phyloP scores from a whole-genome alignment of 371 early-diverging fungal genomes.

The Syncephalastrum racemosum region DNA sequence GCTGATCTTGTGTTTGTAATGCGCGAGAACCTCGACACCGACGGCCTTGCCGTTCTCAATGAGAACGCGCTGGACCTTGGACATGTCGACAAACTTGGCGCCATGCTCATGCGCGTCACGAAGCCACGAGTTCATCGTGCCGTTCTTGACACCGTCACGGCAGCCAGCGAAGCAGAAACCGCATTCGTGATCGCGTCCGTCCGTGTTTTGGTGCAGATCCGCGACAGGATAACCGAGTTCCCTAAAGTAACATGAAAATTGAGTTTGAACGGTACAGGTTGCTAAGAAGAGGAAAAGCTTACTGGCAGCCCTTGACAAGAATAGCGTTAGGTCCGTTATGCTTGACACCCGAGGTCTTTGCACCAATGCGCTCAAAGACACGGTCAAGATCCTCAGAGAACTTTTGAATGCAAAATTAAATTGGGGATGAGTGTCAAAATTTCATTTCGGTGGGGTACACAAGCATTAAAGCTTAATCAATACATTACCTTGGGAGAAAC shows the following conservation, averaged over 20 bases:
- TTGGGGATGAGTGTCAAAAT: not conserved
- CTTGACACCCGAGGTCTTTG: conserved; percentile 47
- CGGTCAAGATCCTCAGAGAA: conserved; percentile 49
- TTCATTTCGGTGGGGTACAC: not conserved
- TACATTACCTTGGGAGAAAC: conserved; percentile 38
- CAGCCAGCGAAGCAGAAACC: conserved; percentile 73
- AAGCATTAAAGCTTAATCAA: not conserved
- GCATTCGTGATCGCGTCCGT: conserved; percentile 60
- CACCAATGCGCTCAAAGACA: conserved; percentile 58
- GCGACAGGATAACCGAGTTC: conserved; percentile 60
- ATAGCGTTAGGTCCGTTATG: conserved; percentile 66
- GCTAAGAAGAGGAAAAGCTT: conserved; percentile 13
- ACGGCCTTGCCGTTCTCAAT: conserved; percentile 48
- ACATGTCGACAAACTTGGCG: conserved; percentile 60
- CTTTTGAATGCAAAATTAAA: conserved; percentile 6
- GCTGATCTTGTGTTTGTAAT: conserved; percentile 22
- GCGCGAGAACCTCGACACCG: conserved; percentile 48
- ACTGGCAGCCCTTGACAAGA: conserved; percentile 62
- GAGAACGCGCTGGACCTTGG: conserved; percentile 56
- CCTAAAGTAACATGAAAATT: conserved; percentile 17
- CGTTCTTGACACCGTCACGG: conserved; percentile 70
- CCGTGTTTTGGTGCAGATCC: conserved; percentile 71
- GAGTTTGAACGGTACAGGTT: not conserved
- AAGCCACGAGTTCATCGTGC: conserved; percentile 67
- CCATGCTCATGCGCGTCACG: conserved; percentile 64